These are phyloP conservation scores for Tympanopsis confertula DNA, from an alignment of 2,329 filamentous ascomycete genomes.

Conservation along the genomic window DNA sequence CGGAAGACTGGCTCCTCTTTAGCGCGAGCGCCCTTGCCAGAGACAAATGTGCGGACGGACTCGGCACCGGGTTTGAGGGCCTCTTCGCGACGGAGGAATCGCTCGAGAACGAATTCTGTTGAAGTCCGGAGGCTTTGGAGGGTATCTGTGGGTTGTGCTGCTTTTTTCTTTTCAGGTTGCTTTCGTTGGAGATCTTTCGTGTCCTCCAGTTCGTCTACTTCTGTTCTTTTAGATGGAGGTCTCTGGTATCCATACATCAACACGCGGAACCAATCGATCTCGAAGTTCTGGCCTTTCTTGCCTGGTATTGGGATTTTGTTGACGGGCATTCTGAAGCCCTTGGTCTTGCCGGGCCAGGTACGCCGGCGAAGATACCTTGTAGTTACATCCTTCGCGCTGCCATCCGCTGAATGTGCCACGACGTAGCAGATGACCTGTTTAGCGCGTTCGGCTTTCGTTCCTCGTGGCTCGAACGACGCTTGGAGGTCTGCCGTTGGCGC, in stretches of 20 bases:
- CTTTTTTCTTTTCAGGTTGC: constrained; percentile 35
- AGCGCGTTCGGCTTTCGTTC: constrained; percentile 44
- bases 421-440: constrained; percentile 58
- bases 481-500: constrained; percentile 47
- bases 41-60: constrained; percentile 40
- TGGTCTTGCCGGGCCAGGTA: constrained; percentile 54
- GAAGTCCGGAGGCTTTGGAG: constrained; percentile 48
- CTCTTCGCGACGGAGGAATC: constrained; percentile 55
- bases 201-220: constrained; percentile 31
- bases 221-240: constrained; percentile 38
- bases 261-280: constrained; percentile 53
- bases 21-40: constrained; percentile 46
- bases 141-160: constrained; percentile 31
- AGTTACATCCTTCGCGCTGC: constrained; percentile 56
- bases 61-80: constrained; percentile 41
- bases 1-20: constrained; percentile 47
- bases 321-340: constrained; percentile 46
- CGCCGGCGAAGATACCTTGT: constrained; percentile 50
- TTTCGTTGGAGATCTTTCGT: constrained; percentile 43
- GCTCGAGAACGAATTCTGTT: constrained; percentile 49
- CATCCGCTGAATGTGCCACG: constrained; percentile 48
- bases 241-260: constrained; percentile 48
- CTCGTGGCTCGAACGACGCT: constrained; percentile 47
- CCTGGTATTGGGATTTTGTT: constrained; percentile 53
- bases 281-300: constrained; percentile 37